Evolutionary conservation across 2,329 filamentous ascomycete species (phyloP), one percentile per base, ranked within the genome.

Genomic region (Aureobasidium zeae): DNA sequence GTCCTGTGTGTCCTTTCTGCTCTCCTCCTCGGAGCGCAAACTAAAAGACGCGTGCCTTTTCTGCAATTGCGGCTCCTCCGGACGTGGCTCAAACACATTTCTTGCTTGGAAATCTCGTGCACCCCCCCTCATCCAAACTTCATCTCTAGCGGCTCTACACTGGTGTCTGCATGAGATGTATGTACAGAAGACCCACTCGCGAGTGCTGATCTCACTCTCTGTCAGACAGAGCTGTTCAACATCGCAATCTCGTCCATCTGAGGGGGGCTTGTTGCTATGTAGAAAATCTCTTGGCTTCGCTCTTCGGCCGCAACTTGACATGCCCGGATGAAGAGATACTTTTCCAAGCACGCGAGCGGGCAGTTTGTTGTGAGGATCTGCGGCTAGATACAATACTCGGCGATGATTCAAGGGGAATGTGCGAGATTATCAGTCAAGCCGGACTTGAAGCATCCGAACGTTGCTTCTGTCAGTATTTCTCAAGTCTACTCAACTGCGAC

Each of bases 121-220:
- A n/a, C n/a, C n/a, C n/a, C n/a, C n/a, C n/a, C n/a, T n/a, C n/a
- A n/a, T n/a, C n/a, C n/a, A n/a, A n/a, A n/a, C n/a, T n/a, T n/a
- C n/a, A n/a, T 26, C 37, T 41, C 37, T 32, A 32, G 37, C 37
- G 37, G 37, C 37, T 13, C 28, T 32, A 17, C 26, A 24, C n/a
- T n/a, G n/a, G n/a, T n/a, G n/a, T n/a, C n/a, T n/a, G n/a, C n/a
- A n/a, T n/a, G n/a, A n/a, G n/a, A n/a, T n/a, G n/a, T n/a, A n/a
- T n/a, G n/a, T 32, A 24, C 37, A 32, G n/a, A 24, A 20, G 37
- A 20, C 21, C 37, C 37, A 41, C 37, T 24, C 17, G 17, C 16
- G 29, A 28, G 34, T 33, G 39, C 22, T 43, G 39, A 43, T 43
- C 39, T 15, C 21, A 43, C 21, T 43, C 28, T 28, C 39, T 34